Conservation (phyloP, 805 yeast genomes). For the Saccharomycopsis synnaedendra region DNA sequence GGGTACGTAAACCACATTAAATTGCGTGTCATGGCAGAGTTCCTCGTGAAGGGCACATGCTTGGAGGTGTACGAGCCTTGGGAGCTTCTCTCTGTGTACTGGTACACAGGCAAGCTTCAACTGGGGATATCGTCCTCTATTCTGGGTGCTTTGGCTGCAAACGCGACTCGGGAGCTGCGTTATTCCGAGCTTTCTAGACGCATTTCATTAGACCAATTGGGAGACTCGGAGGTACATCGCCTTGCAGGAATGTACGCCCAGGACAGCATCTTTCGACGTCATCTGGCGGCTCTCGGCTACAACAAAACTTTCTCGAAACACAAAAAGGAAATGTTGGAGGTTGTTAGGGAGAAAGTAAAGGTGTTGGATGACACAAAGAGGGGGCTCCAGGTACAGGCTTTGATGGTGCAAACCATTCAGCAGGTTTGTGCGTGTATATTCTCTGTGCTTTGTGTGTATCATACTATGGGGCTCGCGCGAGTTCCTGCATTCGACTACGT, state of each 20-base stretch:
- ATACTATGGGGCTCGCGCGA: not conserved
- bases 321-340: not conserved
- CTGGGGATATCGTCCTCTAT: not conserved
- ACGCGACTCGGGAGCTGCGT: not conserved
- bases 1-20: constrained; percentile 62
- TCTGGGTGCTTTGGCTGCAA: not conserved
- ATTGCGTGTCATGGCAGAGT: constrained; percentile 58
- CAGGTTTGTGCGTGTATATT: not conserved
- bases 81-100: constrained; percentile 58
- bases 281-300: not conserved
- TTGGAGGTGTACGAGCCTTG: constrained; percentile 60
- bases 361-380: not conserved
- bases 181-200: not conserved
- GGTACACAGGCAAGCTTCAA: constrained; percentile 46
- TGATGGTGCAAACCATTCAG: not conserved
- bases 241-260: not conserved
- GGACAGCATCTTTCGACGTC: not conserved
- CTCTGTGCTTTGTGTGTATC: not conserved
- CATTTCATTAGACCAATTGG: not conserved
- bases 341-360: not conserved
- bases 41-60: constrained; percentile 65
- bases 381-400: not conserved
- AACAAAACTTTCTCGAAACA: not conserved
- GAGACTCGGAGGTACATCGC: not conserved
- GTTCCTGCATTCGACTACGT: not conserved